These are phyloP conservation scores for Saksenaea vasiformis DNA, from an alignment of 371 early-diverging fungal species.

Conservation along the genomic window DNA sequence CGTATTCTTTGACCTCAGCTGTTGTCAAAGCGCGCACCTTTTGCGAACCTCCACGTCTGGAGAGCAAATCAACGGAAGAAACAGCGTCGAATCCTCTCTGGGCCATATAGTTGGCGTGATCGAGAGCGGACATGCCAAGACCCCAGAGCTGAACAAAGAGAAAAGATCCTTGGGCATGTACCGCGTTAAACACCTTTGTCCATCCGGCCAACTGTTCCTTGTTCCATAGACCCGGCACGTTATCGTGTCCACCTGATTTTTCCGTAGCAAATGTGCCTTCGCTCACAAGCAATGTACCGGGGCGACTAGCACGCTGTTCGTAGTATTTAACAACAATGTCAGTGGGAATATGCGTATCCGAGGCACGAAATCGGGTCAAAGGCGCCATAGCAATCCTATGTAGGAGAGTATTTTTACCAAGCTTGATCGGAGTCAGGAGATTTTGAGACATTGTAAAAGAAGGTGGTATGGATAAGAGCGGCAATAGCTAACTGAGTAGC, in stretches of 20 bases:
- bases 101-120: constrained; percentile 8
- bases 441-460: constrained; percentile 15
- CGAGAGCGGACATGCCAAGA: constrained; percentile 30
- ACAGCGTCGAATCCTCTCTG: too few relatives aligned
- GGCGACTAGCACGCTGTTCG: constrained; percentile 53
- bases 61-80: too few relatives aligned
- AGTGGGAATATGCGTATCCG: constrained; percentile 34
- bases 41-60: too few relatives aligned
- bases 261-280: constrained; percentile 55
- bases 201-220: constrained; percentile 55
- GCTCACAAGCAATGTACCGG: constrained; percentile 60
- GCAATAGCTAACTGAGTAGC: too few relatives aligned
- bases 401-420: constrained; percentile 27
- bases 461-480: too few relatives aligned
- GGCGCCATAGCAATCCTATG: constrained; percentile 62
- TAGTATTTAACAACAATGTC: too few relatives aligned
- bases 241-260: constrained; percentile 34
- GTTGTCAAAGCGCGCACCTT: too few relatives aligned
- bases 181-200: constrained; percentile 58
- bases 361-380: constrained; percentile 47
- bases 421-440: constrained; percentile 29
- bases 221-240: constrained; percentile 47
- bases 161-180: constrained; percentile 56
- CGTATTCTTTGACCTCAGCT: too few relatives aligned
- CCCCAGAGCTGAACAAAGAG: constrained; percentile 67